Percentiles rank a stretch among this genome's conserved stretches.
These are phyloP conservation scores for Lentinula boryana DNA, from an alignment of 768 basidiomycete species.

Conservation along the genomic window DNA sequence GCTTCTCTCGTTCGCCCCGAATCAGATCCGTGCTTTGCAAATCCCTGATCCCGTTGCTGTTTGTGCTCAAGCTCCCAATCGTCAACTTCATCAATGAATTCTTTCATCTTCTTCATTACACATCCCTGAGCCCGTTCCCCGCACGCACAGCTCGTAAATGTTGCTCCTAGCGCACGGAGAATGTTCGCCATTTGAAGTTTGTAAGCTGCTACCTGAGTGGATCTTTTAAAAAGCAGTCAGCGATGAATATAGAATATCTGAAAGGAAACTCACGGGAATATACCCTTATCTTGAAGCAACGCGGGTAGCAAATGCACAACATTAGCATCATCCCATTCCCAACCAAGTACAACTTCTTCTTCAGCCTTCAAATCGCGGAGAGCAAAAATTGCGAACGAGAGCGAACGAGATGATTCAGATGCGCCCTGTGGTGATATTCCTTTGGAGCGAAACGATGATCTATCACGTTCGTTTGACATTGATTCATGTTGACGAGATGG, in stretches of 20 bases:
- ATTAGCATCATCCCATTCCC: slow-evolving; percentile 97
- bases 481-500: background rate
- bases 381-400: slow-evolving; percentile 81
- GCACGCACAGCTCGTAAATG: slow-evolving; percentile 73
- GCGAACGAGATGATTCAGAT: slow-evolving; percentile 11
- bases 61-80: slow-evolving; percentile 1
- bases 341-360: slow-evolving; percentile 85
- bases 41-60: slow-evolving; percentile 1
- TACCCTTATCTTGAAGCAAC: slow-evolving; percentile 48
- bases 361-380: slow-evolving; percentile 64
- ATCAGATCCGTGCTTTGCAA: background rate
- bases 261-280: slow-evolving; percentile 48
- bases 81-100: slow-evolving; percentile 43
- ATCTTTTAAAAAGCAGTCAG: background rate
- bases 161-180: slow-evolving; percentile 61
- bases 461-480: background rate
- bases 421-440: background rate
- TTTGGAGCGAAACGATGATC: background rate
- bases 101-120: slow-evolving; percentile 56
- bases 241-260: slow-evolving; percentile 3
- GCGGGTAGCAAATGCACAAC: slow-evolving; percentile 75
- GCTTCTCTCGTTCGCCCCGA: background rate
- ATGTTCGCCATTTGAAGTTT: slow-evolving; percentile 62
- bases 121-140: slow-evolving; percentile 57
- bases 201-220: slow-evolving; percentile 1